A percentile compares a stretch with the other conserved stretches of the same genome.
Conservation (phyloP, 2,329 filamentous ascomycete species). For the Aureobasidium uvarum region DNA sequence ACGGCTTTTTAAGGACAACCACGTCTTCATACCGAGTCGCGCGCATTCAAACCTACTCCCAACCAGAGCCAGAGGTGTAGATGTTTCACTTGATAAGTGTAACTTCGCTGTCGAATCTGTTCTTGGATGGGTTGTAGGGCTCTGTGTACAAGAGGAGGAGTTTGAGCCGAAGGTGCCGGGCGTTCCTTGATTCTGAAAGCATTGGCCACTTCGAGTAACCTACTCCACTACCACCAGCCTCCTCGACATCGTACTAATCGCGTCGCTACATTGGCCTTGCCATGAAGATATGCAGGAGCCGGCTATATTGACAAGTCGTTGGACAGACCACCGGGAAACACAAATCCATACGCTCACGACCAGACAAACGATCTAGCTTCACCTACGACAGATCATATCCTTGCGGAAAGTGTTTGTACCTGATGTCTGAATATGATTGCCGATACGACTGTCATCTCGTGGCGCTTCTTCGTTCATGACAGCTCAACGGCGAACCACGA, state of each 20-base stretch:
- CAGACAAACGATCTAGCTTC: not conserved
- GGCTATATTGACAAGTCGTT: not conserved
- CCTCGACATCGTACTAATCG: not conserved
- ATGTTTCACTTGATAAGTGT: constrained; percentile 5
- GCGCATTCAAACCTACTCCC: not conserved
- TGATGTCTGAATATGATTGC: not conserved
- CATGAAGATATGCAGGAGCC: too few species aligned
- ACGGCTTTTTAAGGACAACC: not conserved
- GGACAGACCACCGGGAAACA: not conserved
- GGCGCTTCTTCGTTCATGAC: constrained; percentile 1
- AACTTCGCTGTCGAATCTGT: not conserved
- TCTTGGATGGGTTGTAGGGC: not conserved
- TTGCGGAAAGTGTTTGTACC: not conserved
- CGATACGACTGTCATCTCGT: not conserved
- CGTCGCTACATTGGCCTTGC: not conserved
- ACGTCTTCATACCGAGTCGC: not conserved
- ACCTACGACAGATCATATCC: not conserved
- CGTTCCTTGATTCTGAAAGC: not conserved
- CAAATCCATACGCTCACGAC: not conserved
- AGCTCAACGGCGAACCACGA: constrained; percentile 12
- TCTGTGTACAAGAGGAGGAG: not conserved
- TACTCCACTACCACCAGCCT: constrained; percentile 2
- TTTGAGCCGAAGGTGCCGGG: not conserved
- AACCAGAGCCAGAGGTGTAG: not conserved
- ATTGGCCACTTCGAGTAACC: not conserved